Conservation (phyloP, 768 basidiomycete species). For the Candolleomyces aberdarensis region DNA sequence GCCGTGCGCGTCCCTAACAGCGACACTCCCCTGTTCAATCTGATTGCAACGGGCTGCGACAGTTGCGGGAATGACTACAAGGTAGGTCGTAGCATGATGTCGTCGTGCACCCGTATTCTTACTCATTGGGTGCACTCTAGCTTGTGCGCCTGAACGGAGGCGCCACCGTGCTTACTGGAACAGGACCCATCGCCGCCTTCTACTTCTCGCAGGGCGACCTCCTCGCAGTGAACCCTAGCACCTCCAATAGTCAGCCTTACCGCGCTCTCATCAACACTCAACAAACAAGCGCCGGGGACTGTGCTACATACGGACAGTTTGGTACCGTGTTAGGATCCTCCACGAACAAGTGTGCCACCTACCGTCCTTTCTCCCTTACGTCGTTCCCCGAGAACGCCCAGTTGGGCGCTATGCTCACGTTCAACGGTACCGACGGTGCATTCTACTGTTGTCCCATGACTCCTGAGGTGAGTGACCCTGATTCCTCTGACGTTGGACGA, state of each 20-base stretch:
- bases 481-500: background rate
- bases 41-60: too few relatives aligned
- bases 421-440: conserved; percentile 24
- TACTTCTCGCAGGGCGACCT: conserved; percentile 30
- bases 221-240: conserved; percentile 2
- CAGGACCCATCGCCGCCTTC: conserved; percentile 23
- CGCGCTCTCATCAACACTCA: background rate
- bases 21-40: too few relatives aligned
- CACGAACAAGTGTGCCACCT: conserved; percentile 30
- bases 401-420: conserved; percentile 24
- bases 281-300: conserved; percentile 5
- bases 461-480: conserved; percentile 20
- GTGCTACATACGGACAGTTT: conserved; percentile 24
- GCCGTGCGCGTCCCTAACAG: too few relatives aligned
- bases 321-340: conserved; percentile 22
- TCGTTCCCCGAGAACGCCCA: conserved; percentile 27
- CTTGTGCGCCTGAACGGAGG: conserved; percentile 23
- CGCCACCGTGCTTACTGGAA: conserved; percentile 11
- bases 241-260: background rate
- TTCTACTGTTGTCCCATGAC: conserved; percentile 27
- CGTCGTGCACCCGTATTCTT: too few relatives aligned
- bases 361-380: conserved; percentile 23
- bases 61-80: too few relatives aligned
- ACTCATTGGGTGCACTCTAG: conserved; percentile 9
- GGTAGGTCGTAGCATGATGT: too few relatives aligned